Percentiles rank a stretch among this genome's conserved stretches.
Conservation (phyloP, 2,329 filamentous ascomycete species). For the Neofusicoccum sp. region DNA sequence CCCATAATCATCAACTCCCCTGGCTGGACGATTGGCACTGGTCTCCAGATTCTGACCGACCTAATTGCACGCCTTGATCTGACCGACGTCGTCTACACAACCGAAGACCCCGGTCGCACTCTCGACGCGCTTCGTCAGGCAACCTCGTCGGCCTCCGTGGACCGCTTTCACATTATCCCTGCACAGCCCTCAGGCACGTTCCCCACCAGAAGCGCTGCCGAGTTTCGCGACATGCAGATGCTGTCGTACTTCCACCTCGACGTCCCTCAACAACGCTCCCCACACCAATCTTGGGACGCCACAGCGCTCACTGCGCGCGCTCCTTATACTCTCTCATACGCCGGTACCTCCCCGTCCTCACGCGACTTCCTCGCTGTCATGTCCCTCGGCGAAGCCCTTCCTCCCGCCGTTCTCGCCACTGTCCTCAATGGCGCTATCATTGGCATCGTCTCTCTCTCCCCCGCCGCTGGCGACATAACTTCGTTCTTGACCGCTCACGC, state of each 20-base stretch:
- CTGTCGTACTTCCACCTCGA: slow-evolving; percentile 73
- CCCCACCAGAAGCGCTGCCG: slow-evolving; percentile 58
- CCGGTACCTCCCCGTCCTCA: slow-evolving; percentile 44
- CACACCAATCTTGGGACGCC: slow-evolving; percentile 47
- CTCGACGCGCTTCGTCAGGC: slow-evolving; percentile 52
- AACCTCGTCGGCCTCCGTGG: slow-evolving; percentile 25
- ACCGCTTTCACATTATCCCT: slow-evolving; percentile 53
- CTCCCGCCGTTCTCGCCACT: slow-evolving; percentile 58
- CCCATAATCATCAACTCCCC: slow-evolving; percentile 72
- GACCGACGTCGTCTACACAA: slow-evolving; percentile 61
- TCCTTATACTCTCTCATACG: slow-evolving; percentile 64
- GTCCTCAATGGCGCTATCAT: slow-evolving; percentile 70
- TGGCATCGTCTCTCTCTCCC: slow-evolving; percentile 52
- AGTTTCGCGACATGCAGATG: slow-evolving; percentile 71
- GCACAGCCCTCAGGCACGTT: slow-evolving; percentile 45
- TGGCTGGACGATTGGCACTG: slow-evolving; percentile 70
- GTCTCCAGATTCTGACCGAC: slow-evolving; percentile 62
- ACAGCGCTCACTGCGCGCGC: slow-evolving; percentile 55
- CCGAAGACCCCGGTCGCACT: slow-evolving; percentile 59
- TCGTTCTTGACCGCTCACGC: slow-evolving; percentile 22
- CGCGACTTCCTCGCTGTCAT: slow-evolving; percentile 62
- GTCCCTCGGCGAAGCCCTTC: slow-evolving; percentile 64
- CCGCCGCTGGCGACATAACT: slow-evolving; percentile 49
- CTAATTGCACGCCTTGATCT: slow-evolving; percentile 56
- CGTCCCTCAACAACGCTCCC: slow-evolving; percentile 21